Percentiles rank a stretch among this genome's conserved stretches.
These are phyloP conservation scores for Mangifera indica DNA, from an alignment of 345 rosid genomes.

Conservation along the genomic window DNA sequence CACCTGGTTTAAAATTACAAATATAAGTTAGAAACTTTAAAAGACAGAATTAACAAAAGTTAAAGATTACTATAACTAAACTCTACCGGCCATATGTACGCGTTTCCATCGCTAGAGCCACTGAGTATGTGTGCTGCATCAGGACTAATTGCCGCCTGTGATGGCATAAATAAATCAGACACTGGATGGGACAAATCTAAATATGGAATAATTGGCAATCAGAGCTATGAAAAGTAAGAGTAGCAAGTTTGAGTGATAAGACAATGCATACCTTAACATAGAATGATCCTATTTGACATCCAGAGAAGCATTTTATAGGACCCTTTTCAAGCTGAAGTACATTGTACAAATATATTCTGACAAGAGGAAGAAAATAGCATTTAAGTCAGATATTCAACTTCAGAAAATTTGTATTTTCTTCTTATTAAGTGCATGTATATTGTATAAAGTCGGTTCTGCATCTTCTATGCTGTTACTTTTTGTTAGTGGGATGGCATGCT, in stretches of 20 bases:
- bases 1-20: conserved; percentile 46
- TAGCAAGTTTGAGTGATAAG: not conserved
- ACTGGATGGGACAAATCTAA: conserved; percentile 10
- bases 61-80: not conserved
- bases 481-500: too few relatives aligned
- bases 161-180: conserved; percentile 1
- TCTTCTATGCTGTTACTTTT: not conserved
- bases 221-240: too few relatives aligned
- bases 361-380: conserved; percentile 13
- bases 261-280: conserved; percentile 67
- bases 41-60: conserved; percentile 1
- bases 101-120: conserved; percentile 87
- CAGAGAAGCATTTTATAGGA: conserved; percentile 62
- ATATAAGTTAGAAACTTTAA: conserved; percentile 13
- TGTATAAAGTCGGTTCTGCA: conserved; percentile 4
- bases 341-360: conserved; percentile 77
- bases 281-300: conserved; percentile 77
- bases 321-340: conserved; percentile 80
- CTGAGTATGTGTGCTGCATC: conserved; percentile 76
- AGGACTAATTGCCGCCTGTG: conserved; percentile 90
- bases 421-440: not conserved
- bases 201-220: not conserved
- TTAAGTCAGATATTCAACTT: conserved; percentile 10
- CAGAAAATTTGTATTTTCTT: too few relatives aligned
- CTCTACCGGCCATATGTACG: conserved; percentile 84